phyloP scores from a whole-genome alignment of 2,329 filamentous ascomycete genomes.

The Saccharata proteae region DNA sequence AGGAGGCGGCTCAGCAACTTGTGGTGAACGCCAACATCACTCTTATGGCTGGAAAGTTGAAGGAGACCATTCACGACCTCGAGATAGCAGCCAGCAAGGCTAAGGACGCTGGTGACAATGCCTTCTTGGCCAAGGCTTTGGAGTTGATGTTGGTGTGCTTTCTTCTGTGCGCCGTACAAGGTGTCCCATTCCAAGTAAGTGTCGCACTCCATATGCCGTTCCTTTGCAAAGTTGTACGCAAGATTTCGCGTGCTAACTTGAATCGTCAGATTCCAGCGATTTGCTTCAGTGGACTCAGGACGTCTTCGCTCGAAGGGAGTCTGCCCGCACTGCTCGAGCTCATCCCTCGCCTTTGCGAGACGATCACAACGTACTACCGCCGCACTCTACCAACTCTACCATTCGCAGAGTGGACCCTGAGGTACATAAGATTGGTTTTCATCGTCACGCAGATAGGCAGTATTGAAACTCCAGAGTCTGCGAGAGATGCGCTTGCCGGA shows the following conservation, averaged over 20 bases:
- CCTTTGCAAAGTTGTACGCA: no score
- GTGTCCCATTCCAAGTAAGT: slow-evolving; percentile 64
- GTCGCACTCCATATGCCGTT: slow-evolving; percentile 1
- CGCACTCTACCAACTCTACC: no score
- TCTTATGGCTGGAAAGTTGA: slow-evolving; percentile 78
- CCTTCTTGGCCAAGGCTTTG: slow-evolving; percentile 96
- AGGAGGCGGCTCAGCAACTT: slow-evolving; percentile 68
- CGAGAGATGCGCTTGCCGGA: no score
- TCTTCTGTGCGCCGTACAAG: slow-evolving; percentile 72
- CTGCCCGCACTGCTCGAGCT: slow-evolving; percentile 30
- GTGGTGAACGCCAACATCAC: slow-evolving; percentile 57
- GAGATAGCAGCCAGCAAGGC: slow-evolving; percentile 67
- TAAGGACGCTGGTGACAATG: slow-evolving; percentile 70
- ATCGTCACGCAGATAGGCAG: no score
- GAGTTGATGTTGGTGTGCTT: slow-evolving; percentile 78
- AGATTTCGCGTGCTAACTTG: not conserved
- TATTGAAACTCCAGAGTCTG: no score
- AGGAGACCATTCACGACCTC: slow-evolving; percentile 73
- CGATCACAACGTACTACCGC: no score
- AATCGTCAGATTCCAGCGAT: slow-evolving; percentile 38
- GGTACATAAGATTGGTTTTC: no score
- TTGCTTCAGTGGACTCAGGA: slow-evolving; percentile 40
- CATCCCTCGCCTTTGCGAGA: slow-evolving; percentile 24
- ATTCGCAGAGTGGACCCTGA: no score
- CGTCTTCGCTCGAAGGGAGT: slow-evolving; percentile 30